phyloP scores from a whole-genome alignment of 106 monocot genomes.

The Acorus calamus region DNA sequence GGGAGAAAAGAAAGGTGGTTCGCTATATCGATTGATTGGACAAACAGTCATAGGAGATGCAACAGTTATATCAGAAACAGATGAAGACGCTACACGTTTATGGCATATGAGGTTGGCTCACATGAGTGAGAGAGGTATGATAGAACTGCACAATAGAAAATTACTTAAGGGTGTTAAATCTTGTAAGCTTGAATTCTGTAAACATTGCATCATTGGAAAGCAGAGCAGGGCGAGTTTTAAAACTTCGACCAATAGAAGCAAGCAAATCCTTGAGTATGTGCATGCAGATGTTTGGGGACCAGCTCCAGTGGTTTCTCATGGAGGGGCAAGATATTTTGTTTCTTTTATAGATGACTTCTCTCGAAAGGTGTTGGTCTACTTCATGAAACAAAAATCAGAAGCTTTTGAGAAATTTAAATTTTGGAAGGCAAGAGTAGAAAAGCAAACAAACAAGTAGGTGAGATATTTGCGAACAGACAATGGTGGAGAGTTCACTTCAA shows the following conservation, averaged over 20 bases:
- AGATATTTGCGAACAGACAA: too few relatives aligned
- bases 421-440: too few relatives aligned
- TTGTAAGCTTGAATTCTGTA: not conserved
- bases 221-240: not conserved
- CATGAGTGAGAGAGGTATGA: constrained; percentile 5
- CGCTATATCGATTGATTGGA: not conserved
- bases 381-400: too few relatives aligned
- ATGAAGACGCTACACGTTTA: not conserved
- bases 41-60: not conserved
- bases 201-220: not conserved
- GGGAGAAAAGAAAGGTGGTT: not conserved
- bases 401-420: too few relatives aligned
- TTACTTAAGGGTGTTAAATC: not conserved
- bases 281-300: constrained; percentile 10
- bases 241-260: not conserved
- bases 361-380: too few relatives aligned
- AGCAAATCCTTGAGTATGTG: constrained; percentile 8
- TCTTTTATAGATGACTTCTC: constrained; percentile 11
- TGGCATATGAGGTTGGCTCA: constrained; percentile 5
- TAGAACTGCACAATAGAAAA: not conserved
- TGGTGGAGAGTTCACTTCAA: too few relatives aligned
- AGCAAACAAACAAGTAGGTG: too few relatives aligned
- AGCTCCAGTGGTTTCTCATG: constrained; percentile 3
- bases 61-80: not conserved
- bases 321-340: constrained; percentile 6